Base-by-base conservation (phyloP, 306 rosid genomes). In the Carpinus fangiana region DNA sequence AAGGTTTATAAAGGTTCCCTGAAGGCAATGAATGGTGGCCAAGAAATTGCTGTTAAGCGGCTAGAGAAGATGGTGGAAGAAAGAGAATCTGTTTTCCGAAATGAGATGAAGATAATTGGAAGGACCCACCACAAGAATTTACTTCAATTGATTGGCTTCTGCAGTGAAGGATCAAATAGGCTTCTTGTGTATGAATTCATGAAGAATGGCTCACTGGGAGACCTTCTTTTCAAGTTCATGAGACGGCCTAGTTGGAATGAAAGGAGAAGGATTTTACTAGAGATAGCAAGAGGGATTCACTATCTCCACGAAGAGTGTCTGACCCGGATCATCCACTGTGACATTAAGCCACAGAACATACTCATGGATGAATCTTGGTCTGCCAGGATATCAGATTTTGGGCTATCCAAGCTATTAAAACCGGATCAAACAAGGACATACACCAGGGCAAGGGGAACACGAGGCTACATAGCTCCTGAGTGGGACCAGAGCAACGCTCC, bases 321-420 rank as follows among this genome's bases (percentile, higher is more conserved):
- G 71, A 66, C 71, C 71, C 71, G 71, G 50, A 66, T 66, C 50
- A 66, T 66, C 50, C 71, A 66, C 36, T 66, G 71, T 36, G 71
- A 72, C 62, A 72, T 52, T 12, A 48, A 52, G 62, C 75, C 56
- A 8, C 75, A 31, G 6, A 72, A 72, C 60, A 72, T 72, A 50
- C 75, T 72, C 59, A 72, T 72, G 75, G 61, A 28, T 51, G 61
- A 72, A 31, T 72, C 75, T 1, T 31, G 75, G 46, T 51, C 46
- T 21, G 16, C 57, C 26, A 72, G 51, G 41, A 72, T 72, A 31
- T 48, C 71, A 8, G 75, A 72, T 52, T 48, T 72, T 11, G 75
- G 75, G 4, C 61, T 72, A 9, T 72, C 61, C 20, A 52, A 52
- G 23, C 50, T 66, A 8, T 41, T 66, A 28, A 66, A 66, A 66